These are phyloP conservation scores for Lachnellula subtilissima DNA, from an alignment of 2,329 filamentous ascomycete species.

Conservation along the genomic window DNA sequence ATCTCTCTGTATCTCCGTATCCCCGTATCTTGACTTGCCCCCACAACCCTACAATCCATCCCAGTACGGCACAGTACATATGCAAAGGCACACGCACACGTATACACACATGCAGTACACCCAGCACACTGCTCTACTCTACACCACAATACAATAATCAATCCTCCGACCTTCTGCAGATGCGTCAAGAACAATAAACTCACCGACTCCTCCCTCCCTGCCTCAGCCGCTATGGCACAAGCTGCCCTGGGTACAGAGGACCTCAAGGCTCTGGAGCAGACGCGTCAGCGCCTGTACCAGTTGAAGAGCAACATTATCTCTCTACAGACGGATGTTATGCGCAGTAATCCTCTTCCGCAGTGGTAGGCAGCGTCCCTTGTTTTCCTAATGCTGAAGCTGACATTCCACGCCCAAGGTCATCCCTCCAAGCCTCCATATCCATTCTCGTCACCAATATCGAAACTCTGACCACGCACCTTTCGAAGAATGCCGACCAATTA, in stretches of 20 bases:
- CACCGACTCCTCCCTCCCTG: neutral
- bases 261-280: slow-evolving; percentile 65
- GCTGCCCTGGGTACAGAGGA: slow-evolving; percentile 41
- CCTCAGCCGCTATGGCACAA: slow-evolving; percentile 18
- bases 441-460: slow-evolving; percentile 69
- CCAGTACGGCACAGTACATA: neutral
- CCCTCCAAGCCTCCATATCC: slow-evolving; percentile 65
- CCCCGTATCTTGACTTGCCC: neutral
- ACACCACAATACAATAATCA: neutral
- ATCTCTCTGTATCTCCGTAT: neutral
- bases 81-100: neutral
- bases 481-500: slow-evolving; percentile 63
- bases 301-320: slow-evolving; percentile 64
- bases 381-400: neutral
- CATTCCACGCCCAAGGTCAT: slow-evolving; percentile 46
- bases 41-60: neutral
- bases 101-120: neutral
- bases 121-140: neutral
- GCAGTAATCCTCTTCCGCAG: slow-evolving; percentile 61
- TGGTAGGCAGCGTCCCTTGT: slow-evolving; percentile 44
- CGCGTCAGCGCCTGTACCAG: slow-evolving; percentile 62
- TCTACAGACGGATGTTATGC: slow-evolving; percentile 55
- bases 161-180: neutral
- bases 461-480: slow-evolving; percentile 60
- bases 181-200: neutral